Percentiles rank a stretch among this genome's conserved stretches.
Evolutionary conservation across 1,139 yeast species (phyloP).

Genomic region (Petasospora fabianii): DNA sequence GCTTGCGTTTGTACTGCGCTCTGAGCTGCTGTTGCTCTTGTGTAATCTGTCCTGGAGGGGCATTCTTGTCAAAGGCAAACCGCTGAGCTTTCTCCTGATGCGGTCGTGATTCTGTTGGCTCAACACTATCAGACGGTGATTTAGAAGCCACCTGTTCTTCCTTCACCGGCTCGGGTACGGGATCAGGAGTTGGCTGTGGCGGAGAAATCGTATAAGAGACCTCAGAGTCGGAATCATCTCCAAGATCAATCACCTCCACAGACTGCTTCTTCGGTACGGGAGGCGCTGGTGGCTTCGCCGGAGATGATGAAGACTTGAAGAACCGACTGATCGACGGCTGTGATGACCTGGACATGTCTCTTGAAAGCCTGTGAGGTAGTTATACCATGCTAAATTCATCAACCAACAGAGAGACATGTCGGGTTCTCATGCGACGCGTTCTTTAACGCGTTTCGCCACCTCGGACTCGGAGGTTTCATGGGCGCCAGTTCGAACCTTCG

Average conservation of each 20-base stretch:
- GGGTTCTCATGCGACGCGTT: no score
- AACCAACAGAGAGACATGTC: no score
- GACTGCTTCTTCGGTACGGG: not conserved
- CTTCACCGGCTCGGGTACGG: not conserved
- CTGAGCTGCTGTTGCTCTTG: slow-evolving; percentile 5
- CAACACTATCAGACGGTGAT: no score
- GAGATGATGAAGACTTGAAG: slow-evolving; percentile 11
- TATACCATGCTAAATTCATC: no score
- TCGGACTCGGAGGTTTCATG: no score
- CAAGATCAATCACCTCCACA: slow-evolving; percentile 4
- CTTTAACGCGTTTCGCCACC: no score
- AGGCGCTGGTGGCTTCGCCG: slow-evolving; percentile 2
- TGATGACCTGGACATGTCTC: slow-evolving; percentile 1
- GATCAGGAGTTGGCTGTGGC: not conserved
- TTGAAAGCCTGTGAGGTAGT: no score
- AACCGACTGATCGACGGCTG: slow-evolving; percentile 18
- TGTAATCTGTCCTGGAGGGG: slow-evolving; percentile 4
- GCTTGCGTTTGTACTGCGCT: slow-evolving; percentile 5
- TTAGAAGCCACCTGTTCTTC: no score
- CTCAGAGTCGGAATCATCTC: not conserved
- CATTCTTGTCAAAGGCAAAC: slow-evolving; percentile 6
- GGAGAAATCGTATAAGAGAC: not conserved
- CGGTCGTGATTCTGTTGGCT: not conserved
- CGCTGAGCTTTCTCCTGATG: not conserved
- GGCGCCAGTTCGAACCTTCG: no score